phyloP scores from a whole-genome alignment of 1,284 basidiomycete species.

The Mixia osmundae region DNA sequence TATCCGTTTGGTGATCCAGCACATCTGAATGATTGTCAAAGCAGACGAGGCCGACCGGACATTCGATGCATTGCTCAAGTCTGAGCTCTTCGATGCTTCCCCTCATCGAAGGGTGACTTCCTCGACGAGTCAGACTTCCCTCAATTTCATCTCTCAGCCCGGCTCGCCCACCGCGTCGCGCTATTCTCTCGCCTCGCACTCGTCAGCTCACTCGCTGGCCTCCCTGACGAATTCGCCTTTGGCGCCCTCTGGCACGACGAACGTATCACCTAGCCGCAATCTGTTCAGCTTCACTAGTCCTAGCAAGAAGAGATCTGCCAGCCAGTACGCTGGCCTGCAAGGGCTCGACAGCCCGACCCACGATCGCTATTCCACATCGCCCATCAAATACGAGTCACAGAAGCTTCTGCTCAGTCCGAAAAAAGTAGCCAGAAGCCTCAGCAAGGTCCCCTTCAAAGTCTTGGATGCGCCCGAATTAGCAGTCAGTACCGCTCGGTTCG shows the following conservation, averaged over 20 bases:
- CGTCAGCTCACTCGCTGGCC: constrained; percentile 8
- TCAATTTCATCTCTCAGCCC: constrained; percentile 15
- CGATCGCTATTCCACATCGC: constrained; percentile 69
- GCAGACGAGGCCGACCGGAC: constrained; percentile 30
- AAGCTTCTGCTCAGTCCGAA: constrained; percentile 64
- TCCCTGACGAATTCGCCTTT: constrained; percentile 4
- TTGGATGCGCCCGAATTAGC: constrained; percentile 89
- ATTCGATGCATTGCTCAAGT: constrained; percentile 29
- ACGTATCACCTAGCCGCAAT: constrained; percentile 24
- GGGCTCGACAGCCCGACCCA: constrained; percentile 35
- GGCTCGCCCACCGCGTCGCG: constrained; percentile 18
- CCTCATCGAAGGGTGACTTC: constrained; percentile 11
- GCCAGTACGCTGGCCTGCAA: constrained; percentile 22
- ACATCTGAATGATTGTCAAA: not conserved
- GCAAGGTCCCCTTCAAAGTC: constrained; percentile 91
- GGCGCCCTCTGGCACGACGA: constrained; percentile 19
- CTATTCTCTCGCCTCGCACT: constrained; percentile 17
- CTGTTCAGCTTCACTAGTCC: constrained; percentile 29
- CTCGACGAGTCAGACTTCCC: constrained; percentile 10
- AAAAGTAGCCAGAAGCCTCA: constrained; percentile 54
- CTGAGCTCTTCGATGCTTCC: constrained; percentile 27
- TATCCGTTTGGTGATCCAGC: not conserved
- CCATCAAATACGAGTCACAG: constrained; percentile 62
- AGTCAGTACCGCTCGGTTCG: constrained; percentile 13
- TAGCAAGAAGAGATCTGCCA: constrained; percentile 11